phyloP scores from a whole-genome alignment of 2,329 filamentous ascomycete species.

The Periconia sp. region DNA sequence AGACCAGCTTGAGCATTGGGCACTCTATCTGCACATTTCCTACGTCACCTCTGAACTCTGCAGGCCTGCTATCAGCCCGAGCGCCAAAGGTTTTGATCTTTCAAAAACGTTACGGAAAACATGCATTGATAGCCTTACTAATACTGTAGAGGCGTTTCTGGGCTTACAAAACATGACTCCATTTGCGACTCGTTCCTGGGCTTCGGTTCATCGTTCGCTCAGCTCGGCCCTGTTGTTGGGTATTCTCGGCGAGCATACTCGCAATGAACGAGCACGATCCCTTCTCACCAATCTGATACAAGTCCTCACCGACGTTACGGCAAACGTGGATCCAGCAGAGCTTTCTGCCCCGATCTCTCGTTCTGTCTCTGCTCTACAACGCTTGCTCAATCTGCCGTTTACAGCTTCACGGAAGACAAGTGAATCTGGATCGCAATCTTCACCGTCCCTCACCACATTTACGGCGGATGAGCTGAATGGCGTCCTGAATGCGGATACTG shows the following conservation, averaged over 20 bases:
- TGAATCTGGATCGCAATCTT: slow-evolving; percentile 34
- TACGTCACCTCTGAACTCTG: slow-evolving; percentile 66
- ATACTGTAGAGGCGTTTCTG: slow-evolving; percentile 62
- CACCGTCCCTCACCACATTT: slow-evolving; percentile 33
- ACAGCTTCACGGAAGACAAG: slow-evolving; percentile 23
- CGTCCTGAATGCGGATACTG: slow-evolving; percentile 35
- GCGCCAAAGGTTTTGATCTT: slow-evolving; percentile 47
- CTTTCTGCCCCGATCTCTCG: slow-evolving; percentile 51
- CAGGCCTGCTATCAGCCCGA: slow-evolving; percentile 60
- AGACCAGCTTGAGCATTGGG: slow-evolving; percentile 62
- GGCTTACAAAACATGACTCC: slow-evolving; percentile 57
- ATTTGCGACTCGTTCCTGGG: slow-evolving; percentile 48
- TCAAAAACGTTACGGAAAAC: slow-evolving; percentile 54
- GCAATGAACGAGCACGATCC: slow-evolving; percentile 49
- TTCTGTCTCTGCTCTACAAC: slow-evolving; percentile 49
- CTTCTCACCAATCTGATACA: slow-evolving; percentile 51
- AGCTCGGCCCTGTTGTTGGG: slow-evolving; percentile 49
- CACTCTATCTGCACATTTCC: slow-evolving; percentile 62
- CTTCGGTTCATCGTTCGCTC: slow-evolving; percentile 46
- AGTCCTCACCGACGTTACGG: slow-evolving; percentile 50
- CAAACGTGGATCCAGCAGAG: slow-evolving; percentile 50
- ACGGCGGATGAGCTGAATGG: slow-evolving; percentile 42
- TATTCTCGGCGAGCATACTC: slow-evolving; percentile 47
- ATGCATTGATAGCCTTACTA: slow-evolving; percentile 59
- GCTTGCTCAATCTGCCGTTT: slow-evolving; percentile 40